Percentiles rank a stretch among this genome's conserved stretches.
These are phyloP conservation scores for Pseudocercospora eumusae DNA, from an alignment of 2,329 filamentous ascomycete species.

Conservation along the genomic window DNA sequence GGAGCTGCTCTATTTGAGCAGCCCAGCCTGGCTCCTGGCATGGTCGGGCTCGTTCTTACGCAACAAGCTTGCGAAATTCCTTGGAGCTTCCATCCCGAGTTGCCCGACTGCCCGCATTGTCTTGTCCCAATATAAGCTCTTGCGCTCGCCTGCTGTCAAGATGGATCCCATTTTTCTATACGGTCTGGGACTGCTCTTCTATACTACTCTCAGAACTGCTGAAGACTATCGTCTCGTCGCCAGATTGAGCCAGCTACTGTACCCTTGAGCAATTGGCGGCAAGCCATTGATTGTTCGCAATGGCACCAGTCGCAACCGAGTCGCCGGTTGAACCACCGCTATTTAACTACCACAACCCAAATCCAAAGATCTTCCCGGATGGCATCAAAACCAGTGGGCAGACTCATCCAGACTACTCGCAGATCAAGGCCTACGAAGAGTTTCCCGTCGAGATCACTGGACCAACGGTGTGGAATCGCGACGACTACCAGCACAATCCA, in stretches of 20 bases:
- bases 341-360: slow-evolving; percentile 40
- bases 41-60: slow-evolving; percentile 18
- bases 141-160: slow-evolving; percentile 6
- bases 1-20: slow-evolving; percentile 16
- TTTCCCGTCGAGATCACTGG: slow-evolving; percentile 73
- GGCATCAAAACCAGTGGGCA: slow-evolving; percentile 71
- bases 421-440: slow-evolving; percentile 65
- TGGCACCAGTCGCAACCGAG: slow-evolving; percentile 30
- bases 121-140: slow-evolving; percentile 21
- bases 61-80: slow-evolving; percentile 16
- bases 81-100: slow-evolving; percentile 9
- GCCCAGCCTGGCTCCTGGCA: slow-evolving; percentile 12
- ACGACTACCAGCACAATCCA: slow-evolving; percentile 63
- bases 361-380: slow-evolving; percentile 61
- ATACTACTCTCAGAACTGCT: slow-evolving; percentile 21
- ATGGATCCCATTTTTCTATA: slow-evolving; percentile 25
- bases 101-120: slow-evolving; percentile 22
- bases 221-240: slow-evolving; percentile 25
- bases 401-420: slow-evolving; percentile 66
- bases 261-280: slow-evolving; percentile 40
- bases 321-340: slow-evolving; percentile 22
- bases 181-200: slow-evolving; percentile 22
- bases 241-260: slow-evolving; percentile 39
- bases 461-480: slow-evolving; percentile 69
- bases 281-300: slow-evolving; percentile 10